A percentile compares a stretch with the other conserved stretches of the same genome.
phyloP scores from a whole-genome alignment of 768 basidiomycete genomes.

The Macrolepiota dolichaula region DNA sequence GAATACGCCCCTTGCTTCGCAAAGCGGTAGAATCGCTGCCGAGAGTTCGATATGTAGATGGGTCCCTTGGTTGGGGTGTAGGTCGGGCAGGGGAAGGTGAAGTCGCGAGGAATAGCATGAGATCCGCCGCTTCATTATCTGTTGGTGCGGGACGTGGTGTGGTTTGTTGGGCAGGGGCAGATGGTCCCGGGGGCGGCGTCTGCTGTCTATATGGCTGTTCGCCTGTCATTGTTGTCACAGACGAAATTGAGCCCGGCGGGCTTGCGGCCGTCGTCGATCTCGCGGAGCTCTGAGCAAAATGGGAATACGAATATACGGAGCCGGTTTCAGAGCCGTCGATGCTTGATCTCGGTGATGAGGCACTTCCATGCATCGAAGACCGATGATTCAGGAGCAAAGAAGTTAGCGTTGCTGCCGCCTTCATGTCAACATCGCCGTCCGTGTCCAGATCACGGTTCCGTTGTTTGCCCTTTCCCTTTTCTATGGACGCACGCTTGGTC shows the following conservation, averaged over 20 bases:
- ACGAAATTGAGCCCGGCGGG: slow-evolving; percentile 35
- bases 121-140: slow-evolving; percentile 82
- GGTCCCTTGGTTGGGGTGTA: slow-evolving; percentile 50
- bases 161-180: slow-evolving; percentile 26
- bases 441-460: slow-evolving; percentile 32
- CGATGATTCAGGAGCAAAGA: slow-evolving; percentile 61
- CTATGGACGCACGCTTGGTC: slow-evolving; percentile 32
- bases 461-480: slow-evolving; percentile 51
- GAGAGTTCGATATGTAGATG: slow-evolving; percentile 54
- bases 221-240: slow-evolving; percentile 31
- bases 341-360: slow-evolving; percentile 69
- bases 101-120: slow-evolving; percentile 82
- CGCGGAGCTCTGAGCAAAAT: slow-evolving; percentile 66
- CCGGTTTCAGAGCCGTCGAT: slow-evolving; percentile 66
- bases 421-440: slow-evolving; percentile 70
- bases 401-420: slow-evolving; percentile 79
- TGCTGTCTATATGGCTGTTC: slow-evolving; percentile 31
- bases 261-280: slow-evolving; percentile 43
- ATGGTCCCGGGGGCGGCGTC: slow-evolving; percentile 33
- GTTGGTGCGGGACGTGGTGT: slow-evolving; percentile 55
- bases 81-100: slow-evolving; percentile 78
- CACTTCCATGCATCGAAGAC: slow-evolving; percentile 56
- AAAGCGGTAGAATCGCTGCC: slow-evolving; percentile 40
- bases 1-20: slow-evolving; percentile 54
- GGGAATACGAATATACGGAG: slow-evolving; percentile 58